Evolutionary conservation across 495 filamentous ascomycete species (phyloP), one percentile per base, ranked within the genome.

Genomic region (Aspergillus bertholletiae): DNA sequence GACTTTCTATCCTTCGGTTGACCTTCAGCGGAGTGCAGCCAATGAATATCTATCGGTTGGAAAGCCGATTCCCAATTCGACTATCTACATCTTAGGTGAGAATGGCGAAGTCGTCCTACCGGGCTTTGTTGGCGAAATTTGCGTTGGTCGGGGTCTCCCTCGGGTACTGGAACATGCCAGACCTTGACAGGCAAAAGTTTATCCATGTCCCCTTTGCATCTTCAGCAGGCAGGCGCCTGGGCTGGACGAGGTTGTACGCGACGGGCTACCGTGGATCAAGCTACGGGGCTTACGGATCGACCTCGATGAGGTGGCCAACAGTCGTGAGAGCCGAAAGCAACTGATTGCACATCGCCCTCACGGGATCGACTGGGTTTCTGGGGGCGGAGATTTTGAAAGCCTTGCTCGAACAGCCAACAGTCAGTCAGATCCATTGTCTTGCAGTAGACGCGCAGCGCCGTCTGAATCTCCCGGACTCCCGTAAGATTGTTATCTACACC

Each of bases 221-320:
- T 28, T 28, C 27, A 24, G 26, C 43, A 11, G 26, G 15, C 21
- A 46, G 21, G 6, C 43, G 4, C 21, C 43, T 46, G 0, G 20
- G 26, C 9, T 22, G 43, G 22, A 5, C 26, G 17, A 26, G 21
- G 8, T n/a, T 46, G 43, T 46, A 46, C 21, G 13, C 13, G 20
- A 46, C 13, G 18, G 43, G 43, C 43, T 18, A 46, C 17, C 26
- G 26, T 46, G 43, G 43, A 56, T 82, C 35, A 84, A 85, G 53
- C 35, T 85, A 3, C 62, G 74, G 0, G 82, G 82, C 0, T 48
- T 81, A 7, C 77, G 81, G 0, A 73, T 83, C 9, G 79, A 85
- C 5, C 52, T 84, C 0, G 47, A 66, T 13, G 81, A 84, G 12
- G 65, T 84, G 6, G 79, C 80, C 55, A 20, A 34, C 27, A 28